These are phyloP conservation scores for Talaromyces nanjingensis DNA, from an alignment of 495 filamentous ascomycete species.

Conservation along the genomic window DNA sequence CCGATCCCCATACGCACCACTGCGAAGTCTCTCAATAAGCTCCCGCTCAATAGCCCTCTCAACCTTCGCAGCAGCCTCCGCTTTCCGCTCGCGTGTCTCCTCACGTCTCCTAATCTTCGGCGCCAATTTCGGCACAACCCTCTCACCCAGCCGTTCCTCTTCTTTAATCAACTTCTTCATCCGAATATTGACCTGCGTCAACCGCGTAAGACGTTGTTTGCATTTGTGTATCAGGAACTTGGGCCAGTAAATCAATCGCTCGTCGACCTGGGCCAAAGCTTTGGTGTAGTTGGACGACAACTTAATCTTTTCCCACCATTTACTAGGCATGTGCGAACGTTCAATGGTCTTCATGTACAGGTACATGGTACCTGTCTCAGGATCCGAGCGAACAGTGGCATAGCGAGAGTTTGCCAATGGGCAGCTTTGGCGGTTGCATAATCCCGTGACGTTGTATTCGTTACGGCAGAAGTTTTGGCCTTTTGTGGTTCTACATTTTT, in stretches of 20 bases:
- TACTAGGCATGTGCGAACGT: constrained; percentile 81
- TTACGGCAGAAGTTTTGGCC: constrained; percentile 92
- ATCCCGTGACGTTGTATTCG: constrained; percentile 90
- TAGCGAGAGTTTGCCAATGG: constrained; percentile 94
- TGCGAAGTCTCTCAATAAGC: constrained; percentile 81
- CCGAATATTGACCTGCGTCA: constrained; percentile 88
- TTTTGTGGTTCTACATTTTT: constrained; percentile 65
- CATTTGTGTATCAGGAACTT: constrained; percentile 94
- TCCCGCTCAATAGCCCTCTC: constrained; percentile 95
- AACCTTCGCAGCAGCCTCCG: constrained; percentile 87
- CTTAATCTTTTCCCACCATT: constrained; percentile 92
- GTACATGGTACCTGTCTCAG: constrained; percentile 77
- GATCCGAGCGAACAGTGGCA: constrained; percentile 82
- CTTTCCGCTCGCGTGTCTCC: constrained; percentile 87
- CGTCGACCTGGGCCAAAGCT: constrained; percentile 82
- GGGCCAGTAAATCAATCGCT: constrained; percentile 88
- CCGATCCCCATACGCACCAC: constrained; percentile 90
- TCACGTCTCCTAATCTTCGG: constrained; percentile 88
- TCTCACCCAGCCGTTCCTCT: constrained; percentile 86
- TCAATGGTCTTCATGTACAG: constrained; percentile 97
- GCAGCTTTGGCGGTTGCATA: constrained; percentile 92
- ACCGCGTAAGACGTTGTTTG: constrained; percentile 90
- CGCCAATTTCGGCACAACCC: constrained; percentile 79
- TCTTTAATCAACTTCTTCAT: constrained; percentile 79
- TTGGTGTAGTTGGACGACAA: constrained; percentile 84